These are phyloP conservation scores for Geranomyces michiganensis DNA, from an alignment of 192 early-diverging fungal genomes.

Conservation along the genomic window DNA sequence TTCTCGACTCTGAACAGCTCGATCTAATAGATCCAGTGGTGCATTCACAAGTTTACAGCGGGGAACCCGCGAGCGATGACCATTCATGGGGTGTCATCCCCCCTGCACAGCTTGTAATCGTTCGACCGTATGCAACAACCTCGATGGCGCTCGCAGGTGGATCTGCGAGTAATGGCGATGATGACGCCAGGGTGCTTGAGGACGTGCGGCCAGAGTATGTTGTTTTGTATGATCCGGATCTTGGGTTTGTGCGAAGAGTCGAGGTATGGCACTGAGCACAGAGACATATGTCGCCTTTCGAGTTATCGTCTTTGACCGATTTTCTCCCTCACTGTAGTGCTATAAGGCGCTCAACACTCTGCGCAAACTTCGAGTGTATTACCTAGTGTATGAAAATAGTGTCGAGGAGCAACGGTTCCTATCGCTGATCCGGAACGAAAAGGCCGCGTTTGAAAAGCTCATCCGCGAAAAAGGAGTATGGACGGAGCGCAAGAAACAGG, in stretches of 20 bases:
- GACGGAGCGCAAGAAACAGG: too few relatives aligned
- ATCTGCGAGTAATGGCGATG: conserved; percentile 50
- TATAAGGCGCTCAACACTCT: conserved; percentile 62
- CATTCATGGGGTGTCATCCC: conserved; percentile 1
- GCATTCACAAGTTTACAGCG: too few relatives aligned
- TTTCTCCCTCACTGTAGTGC: conserved; percentile 43
- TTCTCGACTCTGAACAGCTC: neutral
- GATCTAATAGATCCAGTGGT: too few relatives aligned
- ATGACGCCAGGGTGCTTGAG: conserved; percentile 68
- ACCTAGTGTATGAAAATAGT: conserved; percentile 92
- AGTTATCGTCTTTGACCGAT: neutral
- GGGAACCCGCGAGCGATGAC: too few relatives aligned
- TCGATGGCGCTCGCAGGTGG: conserved; percentile 33
- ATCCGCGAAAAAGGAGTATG: conserved; percentile 84
- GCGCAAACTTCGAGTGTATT: conserved; percentile 75
- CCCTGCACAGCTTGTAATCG: conserved; percentile 22
- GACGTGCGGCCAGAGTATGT: conserved; percentile 74
- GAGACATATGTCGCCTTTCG: neutral
- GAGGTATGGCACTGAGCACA: conserved; percentile 56
- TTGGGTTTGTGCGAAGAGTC: conserved; percentile 82
- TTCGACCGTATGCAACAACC: conserved; percentile 46
- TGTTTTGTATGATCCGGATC: conserved; percentile 89
- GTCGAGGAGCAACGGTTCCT: conserved; percentile 94
- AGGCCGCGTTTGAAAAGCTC: conserved; percentile 90
- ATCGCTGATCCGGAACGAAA: conserved; percentile 81